Conservation (phyloP, 1,139 yeast species). For the Saccharomyces pastorianus region DNA sequence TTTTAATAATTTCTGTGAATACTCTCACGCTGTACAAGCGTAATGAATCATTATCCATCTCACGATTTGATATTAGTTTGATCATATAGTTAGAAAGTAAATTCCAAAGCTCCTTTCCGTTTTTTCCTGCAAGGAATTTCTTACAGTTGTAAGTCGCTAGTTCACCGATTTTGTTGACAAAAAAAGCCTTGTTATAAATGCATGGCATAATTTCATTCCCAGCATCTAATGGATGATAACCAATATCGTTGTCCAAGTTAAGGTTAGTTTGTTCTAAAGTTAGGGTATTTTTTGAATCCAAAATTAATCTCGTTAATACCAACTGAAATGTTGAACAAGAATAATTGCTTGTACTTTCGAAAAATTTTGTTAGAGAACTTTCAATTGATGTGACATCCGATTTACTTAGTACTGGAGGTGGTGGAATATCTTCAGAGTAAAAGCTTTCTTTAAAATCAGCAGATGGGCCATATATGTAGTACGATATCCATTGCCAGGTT, state of each 20-base stretch:
- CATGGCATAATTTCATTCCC: slow-evolving; percentile 21
- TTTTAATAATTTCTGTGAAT: slow-evolving; percentile 43
- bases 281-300: slow-evolving; percentile 34
- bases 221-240: slow-evolving; percentile 9
- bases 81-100: slow-evolving; percentile 40
- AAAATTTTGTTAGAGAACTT: slow-evolving; percentile 46
- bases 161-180: slow-evolving; percentile 35
- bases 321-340: slow-evolving; percentile 42
- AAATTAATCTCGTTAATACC: slow-evolving; percentile 40
- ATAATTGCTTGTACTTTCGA: slow-evolving; percentile 53
- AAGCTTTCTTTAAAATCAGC: slow-evolving; percentile 31
- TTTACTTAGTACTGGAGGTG: slow-evolving; percentile 28
- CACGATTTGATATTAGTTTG: slow-evolving; percentile 36
- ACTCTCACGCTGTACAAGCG: slow-evolving; percentile 43
- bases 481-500: slow-evolving; percentile 70
- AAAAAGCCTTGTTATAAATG: slow-evolving; percentile 33
- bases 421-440: slow-evolving; percentile 33
- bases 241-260: slow-evolving; percentile 7
- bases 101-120: slow-evolving; percentile 37
- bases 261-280: slow-evolving; percentile 13
- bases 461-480: slow-evolving; percentile 56
- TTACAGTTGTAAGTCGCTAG: slow-evolving; percentile 43
- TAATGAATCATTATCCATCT: slow-evolving; percentile 34
- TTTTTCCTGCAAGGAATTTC: slow-evolving; percentile 38
- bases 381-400: slow-evolving; percentile 49